Evolutionary conservation across 2,329 filamentous ascomycete genomes (phyloP).

Genomic region (Simplicillium sp.): DNA sequence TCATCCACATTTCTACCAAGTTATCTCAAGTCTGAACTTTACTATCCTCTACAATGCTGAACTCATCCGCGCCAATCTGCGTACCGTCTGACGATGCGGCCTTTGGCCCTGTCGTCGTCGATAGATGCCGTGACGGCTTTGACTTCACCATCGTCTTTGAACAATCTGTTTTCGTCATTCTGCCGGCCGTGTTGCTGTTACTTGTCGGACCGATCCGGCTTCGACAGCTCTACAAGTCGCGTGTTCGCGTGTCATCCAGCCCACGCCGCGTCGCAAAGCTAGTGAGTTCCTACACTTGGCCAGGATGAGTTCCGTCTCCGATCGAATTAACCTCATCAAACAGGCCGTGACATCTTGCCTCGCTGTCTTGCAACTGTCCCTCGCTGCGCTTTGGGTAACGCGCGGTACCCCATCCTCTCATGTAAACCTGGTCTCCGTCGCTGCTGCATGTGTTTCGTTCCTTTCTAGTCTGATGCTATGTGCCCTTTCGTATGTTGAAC

Average conservation of each 20-base stretch:
- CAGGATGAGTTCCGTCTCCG: background rate
- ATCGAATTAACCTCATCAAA: slow-evolving; percentile 2
- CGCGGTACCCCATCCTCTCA: slow-evolving; percentile 5
- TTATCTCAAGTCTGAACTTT: background rate
- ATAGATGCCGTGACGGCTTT: slow-evolving; percentile 27
- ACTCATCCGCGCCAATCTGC: slow-evolving; percentile 10
- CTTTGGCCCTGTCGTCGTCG: slow-evolving; percentile 15
- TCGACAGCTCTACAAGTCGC: slow-evolving; percentile 13
- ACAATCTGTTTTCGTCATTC: slow-evolving; percentile 22
- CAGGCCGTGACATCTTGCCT: slow-evolving; percentile 16
- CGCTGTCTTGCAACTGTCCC: slow-evolving; percentile 20
- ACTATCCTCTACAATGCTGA: slow-evolving; percentile 12
- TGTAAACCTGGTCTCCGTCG: slow-evolving; percentile 17
- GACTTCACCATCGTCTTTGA: slow-evolving; percentile 43
- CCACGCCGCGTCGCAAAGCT: slow-evolving; percentile 17
- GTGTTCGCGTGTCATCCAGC: slow-evolving; percentile 15
- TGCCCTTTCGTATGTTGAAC: slow-evolving; percentile 21
- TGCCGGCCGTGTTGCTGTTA: slow-evolving; percentile 19
- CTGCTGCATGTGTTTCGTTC: slow-evolving; percentile 21
- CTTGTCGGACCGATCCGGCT: slow-evolving; percentile 21
- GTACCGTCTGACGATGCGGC: slow-evolving; percentile 12
- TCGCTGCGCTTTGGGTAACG: slow-evolving; percentile 21
- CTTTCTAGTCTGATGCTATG: slow-evolving; percentile 20
- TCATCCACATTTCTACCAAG: background rate
- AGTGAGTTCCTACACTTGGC: slow-evolving; percentile 8